Percentiles rank a stretch among this genome's conserved stretches.
Conservation (phyloP, 805 yeast genomes). For the Nakazawaea populi region DNA sequence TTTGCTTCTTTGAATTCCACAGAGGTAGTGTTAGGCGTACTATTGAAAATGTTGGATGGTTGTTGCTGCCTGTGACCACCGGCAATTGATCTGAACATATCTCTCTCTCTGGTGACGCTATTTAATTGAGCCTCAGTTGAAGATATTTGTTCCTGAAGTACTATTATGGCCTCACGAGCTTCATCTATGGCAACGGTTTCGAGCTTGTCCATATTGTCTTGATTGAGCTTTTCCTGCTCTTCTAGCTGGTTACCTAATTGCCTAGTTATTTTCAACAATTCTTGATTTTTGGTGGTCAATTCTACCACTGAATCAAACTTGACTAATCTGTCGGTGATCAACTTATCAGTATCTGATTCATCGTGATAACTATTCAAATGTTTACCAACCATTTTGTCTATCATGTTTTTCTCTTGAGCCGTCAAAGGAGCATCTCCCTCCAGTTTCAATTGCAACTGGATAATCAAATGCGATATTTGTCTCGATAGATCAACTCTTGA, state of each 20-base stretch:
- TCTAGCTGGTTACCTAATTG: conserved; percentile 70
- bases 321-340: conserved; percentile 71
- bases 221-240: conserved; percentile 38
- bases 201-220: conserved; percentile 28
- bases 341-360: conserved; percentile 61
- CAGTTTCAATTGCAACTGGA: conserved; percentile 55
- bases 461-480: conserved; percentile 72
- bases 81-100: conserved; percentile 41
- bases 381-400: conserved; percentile 43
- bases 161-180: conserved; percentile 63
- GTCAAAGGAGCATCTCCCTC: conserved; percentile 58
- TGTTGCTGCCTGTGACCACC: conserved; percentile 17
- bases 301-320: conserved; percentile 63
- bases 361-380: conserved; percentile 20
- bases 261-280: conserved; percentile 63
- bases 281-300: conserved; percentile 68
- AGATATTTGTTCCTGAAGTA: conserved; percentile 54
- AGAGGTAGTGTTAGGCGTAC: conserved; percentile 8
- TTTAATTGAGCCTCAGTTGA: conserved; percentile 45
- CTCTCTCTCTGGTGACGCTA: conserved; percentile 60
- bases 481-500: conserved; percentile 70
- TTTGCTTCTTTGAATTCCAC: conserved; percentile 12
- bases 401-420: conserved; percentile 55
- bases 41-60: conserved; percentile 7
- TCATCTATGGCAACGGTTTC: conserved; percentile 49